Evolutionary conservation across 169 alveolate species (phyloP), one percentile per base, ranked within the genome.

Genomic region (Eimeria maxima): DNA sequence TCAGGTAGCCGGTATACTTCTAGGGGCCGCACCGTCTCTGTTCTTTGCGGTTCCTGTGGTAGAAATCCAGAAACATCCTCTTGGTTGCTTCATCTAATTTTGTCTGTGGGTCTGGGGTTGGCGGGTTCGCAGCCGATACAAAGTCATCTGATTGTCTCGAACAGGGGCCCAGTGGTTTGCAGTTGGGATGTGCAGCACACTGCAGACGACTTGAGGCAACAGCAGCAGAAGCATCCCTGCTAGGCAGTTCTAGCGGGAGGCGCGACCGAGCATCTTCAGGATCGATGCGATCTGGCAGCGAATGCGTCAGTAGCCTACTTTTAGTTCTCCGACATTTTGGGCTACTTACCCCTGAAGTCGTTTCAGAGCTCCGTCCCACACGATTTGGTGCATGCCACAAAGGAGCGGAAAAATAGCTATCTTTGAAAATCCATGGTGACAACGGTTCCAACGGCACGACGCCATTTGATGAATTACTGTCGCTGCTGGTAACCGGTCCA

Each of bases 261-360:
- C 73, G 73, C 45, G 55, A 22, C 33, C 24, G 38, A 3, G 27
- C 53, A 33, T 81, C 71, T 29, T 81, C 71, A 29, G 71, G 55
- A 44, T 81, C 50, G 74, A 53, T 81, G 71, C 90, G 90, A n/a
- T 81, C 90, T 29, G 90, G 73, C 53, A 81, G 73, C 29, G 71
- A 81, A 22, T 47, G 90, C 10, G 71, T 53, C 90, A 53, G 71
- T 81, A 33, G 73, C 73, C 69, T 33, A n/a, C 90, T 20, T 16
- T 73, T 81, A 44, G 18, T 24, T 50, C 63, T 24, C 4, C 3
- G 8, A 4, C 71, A 71, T 10, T 8, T 33, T 8, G 6, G 33
- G 33, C 16, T 16, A 29, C 69, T 50, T 4, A 53, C 11, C 67
- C 67, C 27, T n/a, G 42, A 44, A n/a, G 65, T 22, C 33, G 90